Conservation (phyloP, 2,329 filamentous ascomycete species). For the Allantophomopsis lycopodina region DNA sequence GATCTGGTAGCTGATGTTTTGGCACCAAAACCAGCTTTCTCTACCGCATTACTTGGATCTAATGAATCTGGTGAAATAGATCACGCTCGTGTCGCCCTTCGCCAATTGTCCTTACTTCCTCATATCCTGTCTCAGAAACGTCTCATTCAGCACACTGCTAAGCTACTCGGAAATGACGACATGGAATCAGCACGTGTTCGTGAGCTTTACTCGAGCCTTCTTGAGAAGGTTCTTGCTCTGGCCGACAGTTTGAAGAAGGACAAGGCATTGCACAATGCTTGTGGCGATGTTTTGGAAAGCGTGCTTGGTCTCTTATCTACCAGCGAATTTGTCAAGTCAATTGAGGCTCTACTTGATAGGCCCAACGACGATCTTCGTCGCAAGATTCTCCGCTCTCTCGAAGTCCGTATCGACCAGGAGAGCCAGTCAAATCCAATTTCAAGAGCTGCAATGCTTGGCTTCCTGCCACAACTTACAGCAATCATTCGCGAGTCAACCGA, state of each 20-base stretch:
- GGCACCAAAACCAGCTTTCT: constrained; percentile 59
- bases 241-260: constrained; percentile 48
- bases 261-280: constrained; percentile 39
- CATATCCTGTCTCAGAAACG: constrained; percentile 43
- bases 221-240: constrained; percentile 52
- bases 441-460: constrained; percentile 58
- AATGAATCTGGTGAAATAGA: constrained; percentile 30
- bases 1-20: constrained; percentile 64
- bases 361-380: constrained; percentile 63
- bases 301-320: constrained; percentile 79
- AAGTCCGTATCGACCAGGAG: constrained; percentile 63
- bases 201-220: constrained; percentile 52
- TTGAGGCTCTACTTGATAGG: constrained; percentile 67
- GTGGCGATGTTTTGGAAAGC: constrained; percentile 60
- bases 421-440: constrained; percentile 55
- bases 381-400: constrained; percentile 70
- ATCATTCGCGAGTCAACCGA: constrained; percentile 64
- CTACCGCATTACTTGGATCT: constrained; percentile 56
- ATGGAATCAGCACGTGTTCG: constrained; percentile 54
- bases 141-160: constrained; percentile 38
- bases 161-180: constrained; percentile 45
- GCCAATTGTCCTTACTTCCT: constrained; percentile 41
- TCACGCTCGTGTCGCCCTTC: constrained; percentile 33
- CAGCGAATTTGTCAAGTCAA: constrained; percentile 76
- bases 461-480: constrained; percentile 64